Conservation (phyloP, 2,329 filamentous ascomycete species). For the Fusarium sp. region DNA sequence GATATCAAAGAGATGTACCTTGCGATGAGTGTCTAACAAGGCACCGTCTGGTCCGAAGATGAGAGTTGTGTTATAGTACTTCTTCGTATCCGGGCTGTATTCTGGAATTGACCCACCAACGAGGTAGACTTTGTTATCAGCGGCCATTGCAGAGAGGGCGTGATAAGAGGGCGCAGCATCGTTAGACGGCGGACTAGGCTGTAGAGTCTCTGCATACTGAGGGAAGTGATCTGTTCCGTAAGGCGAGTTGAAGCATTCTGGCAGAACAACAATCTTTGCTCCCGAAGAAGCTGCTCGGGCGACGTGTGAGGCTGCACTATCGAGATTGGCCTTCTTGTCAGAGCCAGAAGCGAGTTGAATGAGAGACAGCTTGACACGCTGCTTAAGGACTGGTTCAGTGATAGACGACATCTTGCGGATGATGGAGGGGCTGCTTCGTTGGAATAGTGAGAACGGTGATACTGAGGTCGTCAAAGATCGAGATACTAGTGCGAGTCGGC, state of each 20-base stretch:
- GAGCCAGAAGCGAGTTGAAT: slow-evolving; percentile 82
- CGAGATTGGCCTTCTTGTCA: slow-evolving; percentile 87
- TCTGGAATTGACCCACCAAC: slow-evolving; percentile 95
- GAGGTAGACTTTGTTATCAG: slow-evolving; percentile 80
- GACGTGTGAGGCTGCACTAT: slow-evolving; percentile 82
- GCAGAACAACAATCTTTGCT: slow-evolving; percentile 88
- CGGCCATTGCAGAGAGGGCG: slow-evolving; percentile 81
- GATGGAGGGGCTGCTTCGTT: slow-evolving; percentile 19
- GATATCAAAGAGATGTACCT: slow-evolving; percentile 97
- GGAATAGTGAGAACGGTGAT: slow-evolving; percentile 28
- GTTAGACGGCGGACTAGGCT: slow-evolving; percentile 75
- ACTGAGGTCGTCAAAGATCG: slow-evolving; percentile 16
- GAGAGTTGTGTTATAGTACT: slow-evolving; percentile 91
- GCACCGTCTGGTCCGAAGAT: slow-evolving; percentile 80
- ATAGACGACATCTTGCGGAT: slow-evolving; percentile 50
- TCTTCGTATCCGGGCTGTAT: slow-evolving; percentile 62
- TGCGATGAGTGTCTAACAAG: slow-evolving; percentile 89
- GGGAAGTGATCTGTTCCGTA: slow-evolving; percentile 94
- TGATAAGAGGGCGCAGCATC: slow-evolving; percentile 85
- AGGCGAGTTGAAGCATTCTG: slow-evolving; percentile 98
- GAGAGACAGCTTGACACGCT: slow-evolving; percentile 81
- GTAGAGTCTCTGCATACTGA: slow-evolving; percentile 88
- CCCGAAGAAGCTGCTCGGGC: slow-evolving; percentile 79
- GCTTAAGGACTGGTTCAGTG: slow-evolving; percentile 66
- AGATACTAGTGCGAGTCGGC: slow-evolving; percentile 16